Conservation (phyloP, 2,329 filamentous ascomycete genomes). For the Penicillium concentricum region DNA sequence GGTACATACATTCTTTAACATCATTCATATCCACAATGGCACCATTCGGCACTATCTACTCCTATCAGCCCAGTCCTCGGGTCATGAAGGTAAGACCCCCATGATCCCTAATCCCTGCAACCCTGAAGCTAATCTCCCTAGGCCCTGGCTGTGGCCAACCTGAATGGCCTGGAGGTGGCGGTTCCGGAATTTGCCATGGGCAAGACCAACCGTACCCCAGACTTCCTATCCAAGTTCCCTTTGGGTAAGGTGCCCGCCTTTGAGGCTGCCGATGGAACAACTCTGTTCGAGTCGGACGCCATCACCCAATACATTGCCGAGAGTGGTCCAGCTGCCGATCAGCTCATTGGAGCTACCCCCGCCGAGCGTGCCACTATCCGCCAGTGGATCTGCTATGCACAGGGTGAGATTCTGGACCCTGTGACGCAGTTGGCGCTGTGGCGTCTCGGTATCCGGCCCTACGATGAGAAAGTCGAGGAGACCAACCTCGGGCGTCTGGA, state of each 20-base stretch:
- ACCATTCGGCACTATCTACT: conserved; percentile 26
- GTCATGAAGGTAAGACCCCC: conserved; percentile 19
- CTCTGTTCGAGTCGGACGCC: conserved; percentile 48
- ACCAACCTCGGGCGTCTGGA: conserved; percentile 19
- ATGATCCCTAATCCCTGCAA: background rate
- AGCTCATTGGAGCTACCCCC: conserved; percentile 47
- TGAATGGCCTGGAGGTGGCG: conserved; percentile 38
- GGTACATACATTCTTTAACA: background rate
- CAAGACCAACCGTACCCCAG: conserved; percentile 45
- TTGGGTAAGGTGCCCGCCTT: conserved; percentile 54
- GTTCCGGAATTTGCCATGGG: conserved; percentile 43
- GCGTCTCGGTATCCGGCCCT: conserved; percentile 20
- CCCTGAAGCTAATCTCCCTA: conserved; percentile 1
- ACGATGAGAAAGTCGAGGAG: conserved; percentile 23
- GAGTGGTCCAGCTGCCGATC: conserved; percentile 44
- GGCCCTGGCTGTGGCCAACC: conserved; percentile 31
- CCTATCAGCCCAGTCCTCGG: conserved; percentile 22
- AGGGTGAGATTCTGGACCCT: conserved; percentile 28
- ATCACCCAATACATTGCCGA: conserved; percentile 51
- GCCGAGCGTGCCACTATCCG: conserved; percentile 45
- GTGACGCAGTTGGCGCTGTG: conserved; percentile 20
- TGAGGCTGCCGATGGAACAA: conserved; percentile 49
- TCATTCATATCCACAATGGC: conserved; percentile 21
- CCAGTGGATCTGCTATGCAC: conserved; percentile 49
- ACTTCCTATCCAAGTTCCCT: conserved; percentile 53